These are phyloP conservation scores for Blastocystis sp. DNA, from an alignment of 352 stramenopile genomes.

Conservation along the genomic window DNA sequence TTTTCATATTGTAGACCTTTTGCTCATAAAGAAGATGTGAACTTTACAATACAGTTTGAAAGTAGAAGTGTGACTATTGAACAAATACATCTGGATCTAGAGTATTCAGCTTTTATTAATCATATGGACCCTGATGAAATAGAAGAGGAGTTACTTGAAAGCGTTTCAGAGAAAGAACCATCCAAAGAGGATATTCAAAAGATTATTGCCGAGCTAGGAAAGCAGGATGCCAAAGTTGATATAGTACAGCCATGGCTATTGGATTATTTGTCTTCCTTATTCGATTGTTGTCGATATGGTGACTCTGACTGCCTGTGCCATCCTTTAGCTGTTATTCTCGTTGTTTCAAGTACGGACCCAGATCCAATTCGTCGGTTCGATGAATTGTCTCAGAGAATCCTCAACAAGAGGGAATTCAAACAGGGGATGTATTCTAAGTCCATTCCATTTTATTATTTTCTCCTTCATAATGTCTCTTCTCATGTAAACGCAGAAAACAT, in stretches of 20 bases:
- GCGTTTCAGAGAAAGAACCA: not conserved
- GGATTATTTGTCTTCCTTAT: not conserved
- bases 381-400: conserved; percentile 32
- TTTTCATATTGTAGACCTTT: not conserved
- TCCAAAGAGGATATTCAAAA: not conserved
- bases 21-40: conserved; percentile 10
- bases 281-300: conserved; percentile 34
- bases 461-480: not conserved
- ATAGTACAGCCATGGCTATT: conserved; percentile 26
- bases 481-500: not conserved
- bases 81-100: conserved; percentile 4
- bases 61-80: not conserved
- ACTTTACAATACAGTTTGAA: conserved; percentile 35
- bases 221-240: not conserved
- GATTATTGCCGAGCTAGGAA: not conserved
- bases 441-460: conserved; percentile 56
- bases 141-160: conserved; percentile 2
- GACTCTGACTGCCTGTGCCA: conserved; percentile 21
- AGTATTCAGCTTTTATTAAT: not conserved
- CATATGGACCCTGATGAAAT: not conserved
- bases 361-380: conserved; percentile 45
- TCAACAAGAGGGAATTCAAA: not conserved
- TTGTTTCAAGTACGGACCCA: conserved; percentile 24
- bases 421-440: not conserved
- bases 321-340: conserved; percentile 21